These are phyloP conservation scores for Ambrosiella xylebori DNA, from an alignment of 2,329 filamentous ascomycete species.

Conservation along the genomic window DNA sequence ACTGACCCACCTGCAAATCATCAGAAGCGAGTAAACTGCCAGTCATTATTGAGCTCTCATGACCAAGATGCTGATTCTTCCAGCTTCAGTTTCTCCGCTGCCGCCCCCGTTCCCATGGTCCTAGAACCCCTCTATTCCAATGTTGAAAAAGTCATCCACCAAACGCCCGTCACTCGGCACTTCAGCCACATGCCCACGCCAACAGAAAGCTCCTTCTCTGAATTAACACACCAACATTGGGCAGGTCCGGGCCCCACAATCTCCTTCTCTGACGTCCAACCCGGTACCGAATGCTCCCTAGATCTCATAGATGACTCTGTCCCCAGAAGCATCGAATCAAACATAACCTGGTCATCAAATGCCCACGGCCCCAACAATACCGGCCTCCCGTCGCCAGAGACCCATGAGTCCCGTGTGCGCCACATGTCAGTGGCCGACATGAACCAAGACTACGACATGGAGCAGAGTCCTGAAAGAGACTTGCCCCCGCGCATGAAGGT, in stretches of 20 bases:
- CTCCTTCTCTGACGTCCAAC: not conserved
- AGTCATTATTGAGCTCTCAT: slow-evolving; percentile 1
- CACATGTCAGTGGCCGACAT: slow-evolving; percentile 17
- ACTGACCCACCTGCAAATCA: not conserved
- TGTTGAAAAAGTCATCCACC: slow-evolving; percentile 14
- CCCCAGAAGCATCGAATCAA: slow-evolving; percentile 30
- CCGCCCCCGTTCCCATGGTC: slow-evolving; percentile 29
- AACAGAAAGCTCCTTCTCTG: slow-evolving; percentile 40
- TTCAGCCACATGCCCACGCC: slow-evolving; percentile 39
- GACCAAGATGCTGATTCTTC: not conserved
- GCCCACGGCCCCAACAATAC: slow-evolving; percentile 25
- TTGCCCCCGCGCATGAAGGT: slow-evolving; percentile 9
- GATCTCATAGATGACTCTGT: slow-evolving; percentile 20
- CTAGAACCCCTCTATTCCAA: slow-evolving; percentile 20
- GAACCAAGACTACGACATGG: slow-evolving; percentile 16
- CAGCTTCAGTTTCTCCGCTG: slow-evolving; percentile 4
- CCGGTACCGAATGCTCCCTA: not conserved
- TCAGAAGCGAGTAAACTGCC: slow-evolving; percentile 13
- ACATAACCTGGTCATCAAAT: slow-evolving; percentile 30
- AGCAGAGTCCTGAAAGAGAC: slow-evolving; percentile 11
- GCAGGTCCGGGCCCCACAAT: slow-evolving; percentile 27
- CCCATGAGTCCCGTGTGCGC: slow-evolving; percentile 21
- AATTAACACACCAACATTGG: slow-evolving; percentile 28
- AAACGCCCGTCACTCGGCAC: slow-evolving; percentile 10
- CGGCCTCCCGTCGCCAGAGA: slow-evolving; percentile 17